Evolutionary conservation across 129 eudicot genomes (phyloP).

Genomic region (Kitagawia praeruptora): DNA sequence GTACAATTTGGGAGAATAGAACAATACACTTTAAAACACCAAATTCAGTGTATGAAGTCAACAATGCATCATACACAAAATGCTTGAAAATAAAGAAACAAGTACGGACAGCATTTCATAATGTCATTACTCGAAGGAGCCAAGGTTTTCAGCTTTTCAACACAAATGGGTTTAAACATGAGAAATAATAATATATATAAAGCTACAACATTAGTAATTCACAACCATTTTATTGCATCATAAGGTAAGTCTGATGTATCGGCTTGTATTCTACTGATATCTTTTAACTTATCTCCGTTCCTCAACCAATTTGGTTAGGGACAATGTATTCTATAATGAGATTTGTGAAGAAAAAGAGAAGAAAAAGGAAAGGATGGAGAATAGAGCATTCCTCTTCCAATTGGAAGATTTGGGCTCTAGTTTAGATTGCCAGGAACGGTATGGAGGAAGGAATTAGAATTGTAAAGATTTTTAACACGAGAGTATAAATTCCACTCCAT

Average conservation of each 20-base stretch:
- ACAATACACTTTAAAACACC: background rate
- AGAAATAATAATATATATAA: background rate
- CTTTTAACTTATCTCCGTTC: no score
- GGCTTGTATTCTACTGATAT: no score
- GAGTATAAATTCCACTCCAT: background rate
- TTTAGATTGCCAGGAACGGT: background rate
- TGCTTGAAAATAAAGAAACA: background rate
- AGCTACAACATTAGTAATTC: background rate
- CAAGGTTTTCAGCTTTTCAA: background rate
- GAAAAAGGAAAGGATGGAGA: background rate
- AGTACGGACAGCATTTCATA: background rate
- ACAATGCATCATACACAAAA: background rate
- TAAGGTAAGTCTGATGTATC: background rate
- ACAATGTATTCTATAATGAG: no score
- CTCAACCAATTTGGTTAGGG: no score
- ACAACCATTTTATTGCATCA: background rate
- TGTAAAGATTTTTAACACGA: background rate
- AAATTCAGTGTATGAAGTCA: background rate
- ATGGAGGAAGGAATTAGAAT: background rate
- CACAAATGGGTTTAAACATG: background rate
- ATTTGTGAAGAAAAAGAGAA: background rate
- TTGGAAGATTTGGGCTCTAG: background rate
- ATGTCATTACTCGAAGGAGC: background rate
- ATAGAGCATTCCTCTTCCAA: no score
- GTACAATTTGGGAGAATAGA: background rate